phyloP scores from a whole-genome alignment of 768 basidiomycete genomes.

The Agrocybe pediades region DNA sequence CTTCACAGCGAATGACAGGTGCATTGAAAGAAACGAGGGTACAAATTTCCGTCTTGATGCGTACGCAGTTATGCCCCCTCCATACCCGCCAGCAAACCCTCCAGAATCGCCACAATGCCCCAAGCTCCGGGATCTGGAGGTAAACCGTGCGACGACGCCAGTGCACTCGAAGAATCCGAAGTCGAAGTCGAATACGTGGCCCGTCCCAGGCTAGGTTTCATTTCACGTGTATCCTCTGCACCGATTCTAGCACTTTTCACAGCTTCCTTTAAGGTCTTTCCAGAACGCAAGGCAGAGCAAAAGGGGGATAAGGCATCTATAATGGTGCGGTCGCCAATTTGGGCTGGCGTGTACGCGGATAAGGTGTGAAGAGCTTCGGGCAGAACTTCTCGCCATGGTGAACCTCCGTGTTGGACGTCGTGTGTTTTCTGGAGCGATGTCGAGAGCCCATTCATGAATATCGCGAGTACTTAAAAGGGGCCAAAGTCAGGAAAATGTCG shows the following conservation, averaged over 20 bases:
- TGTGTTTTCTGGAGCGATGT: slow-evolving; percentile 9
- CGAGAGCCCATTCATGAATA: slow-evolving; percentile 43
- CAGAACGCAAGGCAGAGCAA: slow-evolving; percentile 31
- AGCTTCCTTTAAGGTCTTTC: slow-evolving; percentile 27
- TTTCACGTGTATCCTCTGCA: slow-evolving; percentile 47
- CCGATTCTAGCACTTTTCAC: slow-evolving; percentile 40
- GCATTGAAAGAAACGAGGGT: too few species aligned
- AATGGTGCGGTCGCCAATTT: slow-evolving; percentile 56
- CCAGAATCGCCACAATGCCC: slow-evolving; percentile 45
- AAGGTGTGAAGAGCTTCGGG: slow-evolving; percentile 30
- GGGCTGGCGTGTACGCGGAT: slow-evolving; percentile 47
- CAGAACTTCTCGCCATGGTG: slow-evolving; percentile 12
- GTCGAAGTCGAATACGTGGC: slow-evolving; percentile 47
- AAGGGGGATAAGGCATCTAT: slow-evolving; percentile 56
- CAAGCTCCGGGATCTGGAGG: slow-evolving; percentile 60
- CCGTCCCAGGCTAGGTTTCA: slow-evolving; percentile 49
- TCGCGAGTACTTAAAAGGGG: slow-evolving; percentile 37
- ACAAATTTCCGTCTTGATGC: too few species aligned
- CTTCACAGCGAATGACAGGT: too few species aligned
- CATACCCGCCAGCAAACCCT: slow-evolving; percentile 35
- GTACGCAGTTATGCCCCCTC: not conserved
- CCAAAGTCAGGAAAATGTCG: not conserved
- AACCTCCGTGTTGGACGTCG: not conserved
- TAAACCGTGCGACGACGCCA: slow-evolving; percentile 23
- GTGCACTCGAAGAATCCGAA: slow-evolving; percentile 20